Conservation (phyloP, 306 rosid genomes). For the Rosa chinensis region DNA sequence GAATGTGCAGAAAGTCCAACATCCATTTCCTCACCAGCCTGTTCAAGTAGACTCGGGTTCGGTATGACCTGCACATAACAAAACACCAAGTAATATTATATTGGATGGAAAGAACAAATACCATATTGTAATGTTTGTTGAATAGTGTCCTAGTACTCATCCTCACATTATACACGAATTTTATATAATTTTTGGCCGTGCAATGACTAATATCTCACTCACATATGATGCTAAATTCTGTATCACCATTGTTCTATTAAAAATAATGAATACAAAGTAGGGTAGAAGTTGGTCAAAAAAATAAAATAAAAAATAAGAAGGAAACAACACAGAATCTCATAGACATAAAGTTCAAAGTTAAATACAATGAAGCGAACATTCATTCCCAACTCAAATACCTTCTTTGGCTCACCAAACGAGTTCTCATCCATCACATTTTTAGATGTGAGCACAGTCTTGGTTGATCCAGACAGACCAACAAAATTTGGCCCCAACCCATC, state of each 20-base stretch:
- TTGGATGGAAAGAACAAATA: background rate
- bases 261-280: background rate
- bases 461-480: slow-evolving; percentile 45
- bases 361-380: background rate
- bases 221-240: background rate
- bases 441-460: slow-evolving; percentile 65
- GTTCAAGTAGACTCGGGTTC: slow-evolving; percentile 33
- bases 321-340: background rate
- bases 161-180: too few relatives aligned
- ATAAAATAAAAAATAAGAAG: background rate
- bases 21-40: slow-evolving; percentile 50
- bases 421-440: slow-evolving; percentile 75
- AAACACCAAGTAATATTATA: background rate
- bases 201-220: background rate
- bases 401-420: slow-evolving; percentile 66
- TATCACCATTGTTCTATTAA: background rate
- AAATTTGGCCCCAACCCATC: slow-evolving; percentile 50
- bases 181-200: background rate
- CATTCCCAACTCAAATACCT: slow-evolving; percentile 45
- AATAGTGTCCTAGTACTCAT: background rate
- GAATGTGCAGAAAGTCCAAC: slow-evolving; percentile 52
- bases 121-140: background rate
- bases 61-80: slow-evolving; percentile 59
- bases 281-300: background rate
- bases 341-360: background rate